Evolutionary conservation across 495 filamentous ascomycete genomes (phyloP), one percentile per base, ranked within the genome.

Genomic region (Amniculicola lignicola): DNA sequence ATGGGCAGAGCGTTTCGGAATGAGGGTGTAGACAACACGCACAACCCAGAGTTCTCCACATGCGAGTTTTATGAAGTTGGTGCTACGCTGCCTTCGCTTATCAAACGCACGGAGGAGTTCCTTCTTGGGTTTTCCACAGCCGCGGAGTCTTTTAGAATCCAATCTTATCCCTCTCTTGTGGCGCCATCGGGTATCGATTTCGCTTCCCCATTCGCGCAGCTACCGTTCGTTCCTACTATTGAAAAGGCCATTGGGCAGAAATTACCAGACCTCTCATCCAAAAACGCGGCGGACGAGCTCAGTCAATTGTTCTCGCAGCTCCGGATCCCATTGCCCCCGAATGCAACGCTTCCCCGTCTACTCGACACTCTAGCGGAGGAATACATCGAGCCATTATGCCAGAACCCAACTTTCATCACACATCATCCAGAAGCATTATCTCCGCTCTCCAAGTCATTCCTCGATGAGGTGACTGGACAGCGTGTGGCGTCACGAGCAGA

Each of bases 41-140:
- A 96, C 70, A 97, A 97, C 65, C 90, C 93, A 4, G 93, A 98
- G 69, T 98, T 96, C 73, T 90, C 87, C 21, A 96, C 86, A 28
- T 96, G 91, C 75, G 93, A 98, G 72, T 96, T 96, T 77, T 98
- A 98, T 70, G 80, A 84, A 45, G 82, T 89, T 11, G 96, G 90
- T 62, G 83, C 87, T 46, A 86, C 83, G 55, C 77, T 96, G 0
- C 76, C 83, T 31, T 83, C 89, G 28, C 74, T 98, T 22, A 89
- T 95, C 60, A 54, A 27, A 9, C 37, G 43, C n/a, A 66, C 63
- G 0, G 63, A 66, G 40, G 39, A 48, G 21, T 35, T 64, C 2
- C 23, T 64, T 4, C 44, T 43, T 4, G 79, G 77, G 28, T 76
- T 88, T 12, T 24, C 46, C 18, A 16, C 35, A 16, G 53, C 46